Percentiles rank a stretch among this genome's conserved stretches.
These are phyloP conservation scores for Pichia eremophila DNA, from an alignment of 805 yeast species.

Conservation along the genomic window DNA sequence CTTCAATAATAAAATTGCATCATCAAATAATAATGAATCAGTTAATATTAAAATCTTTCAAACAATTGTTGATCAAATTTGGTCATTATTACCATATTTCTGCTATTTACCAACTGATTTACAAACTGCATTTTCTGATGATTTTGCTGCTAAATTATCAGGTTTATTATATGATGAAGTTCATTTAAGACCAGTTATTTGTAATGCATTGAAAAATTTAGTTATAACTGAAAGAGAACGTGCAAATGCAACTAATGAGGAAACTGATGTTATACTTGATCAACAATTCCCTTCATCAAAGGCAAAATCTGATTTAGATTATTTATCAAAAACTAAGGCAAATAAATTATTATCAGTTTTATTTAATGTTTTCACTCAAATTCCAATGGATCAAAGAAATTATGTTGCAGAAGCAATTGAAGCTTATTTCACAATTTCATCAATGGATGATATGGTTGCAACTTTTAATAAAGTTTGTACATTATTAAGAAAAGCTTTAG, in stretches of 20 bases:
- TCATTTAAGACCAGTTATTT: constrained; percentile 68
- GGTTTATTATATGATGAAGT: constrained; percentile 65
- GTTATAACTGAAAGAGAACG: constrained; percentile 46
- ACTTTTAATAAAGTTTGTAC: constrained; percentile 84
- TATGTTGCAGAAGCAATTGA: constrained; percentile 82
- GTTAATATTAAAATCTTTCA: constrained; percentile 68
- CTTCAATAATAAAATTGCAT: constrained; percentile 40
- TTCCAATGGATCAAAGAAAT: constrained; percentile 74
- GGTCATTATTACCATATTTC: constrained; percentile 86
- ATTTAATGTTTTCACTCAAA: constrained; percentile 88
- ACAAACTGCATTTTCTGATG: constrained; percentile 51
- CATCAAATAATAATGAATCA: constrained; percentile 42
- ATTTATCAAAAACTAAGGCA: constrained; percentile 50
- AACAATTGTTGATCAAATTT: constrained; percentile 83
- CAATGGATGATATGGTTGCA: constrained; percentile 53
- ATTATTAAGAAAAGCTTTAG: constrained; percentile 65
- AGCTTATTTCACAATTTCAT: constrained; percentile 62
- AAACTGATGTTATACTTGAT: constrained; percentile 51
- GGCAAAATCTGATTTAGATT: constrained; percentile 50
- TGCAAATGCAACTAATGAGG: constrained; percentile 49
- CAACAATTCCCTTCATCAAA: constrained; percentile 51
- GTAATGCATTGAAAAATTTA: constrained; percentile 68
- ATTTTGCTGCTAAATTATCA: constrained; percentile 71
- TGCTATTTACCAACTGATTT: constrained; percentile 81
- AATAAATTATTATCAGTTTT: constrained; percentile 75